Evolutionary conservation across 2,329 filamentous ascomycete genomes (phyloP), one percentile per base, ranked within the genome.

Genomic region (Fusarium burgessii): DNA sequence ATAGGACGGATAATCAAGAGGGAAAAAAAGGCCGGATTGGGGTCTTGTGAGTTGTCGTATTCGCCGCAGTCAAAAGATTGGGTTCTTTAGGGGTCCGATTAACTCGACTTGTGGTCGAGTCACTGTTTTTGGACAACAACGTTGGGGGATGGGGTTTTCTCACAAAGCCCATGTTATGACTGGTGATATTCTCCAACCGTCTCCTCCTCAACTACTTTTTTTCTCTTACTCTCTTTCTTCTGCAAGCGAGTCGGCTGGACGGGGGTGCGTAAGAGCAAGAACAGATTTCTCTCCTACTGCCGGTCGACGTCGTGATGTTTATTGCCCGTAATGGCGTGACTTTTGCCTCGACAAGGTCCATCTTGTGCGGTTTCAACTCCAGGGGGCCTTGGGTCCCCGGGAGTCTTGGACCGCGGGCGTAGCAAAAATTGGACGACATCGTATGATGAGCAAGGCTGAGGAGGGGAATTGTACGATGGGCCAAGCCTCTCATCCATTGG

Each of bases 401-500:
- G 58, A 73, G 58, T 70, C 55, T 49, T 60, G 67, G 70, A 66
- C 70, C 73, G 73, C 74, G 74, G 74, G 73, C 73, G 73, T 74
- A 76, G 66, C 72, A 73, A 68, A 75, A 74, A 74, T 71, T 75
- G 73, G 68, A 54, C 68, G 71, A 78, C 74, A 80, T 81, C 80
- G 79, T 81, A 81, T 80, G 79, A 81, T 81, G 73, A 58, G 63
- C 79, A 68, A 81, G 79, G 79, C 80, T 81, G 74, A 62, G 70
- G 75, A 78, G 77, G 77, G 76, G 75, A 77, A 77, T 77, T 75
- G 75, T 74, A 77, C 75, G 75, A 77, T 77, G 63, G 66, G 66
- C 66, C 74, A 74, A 76, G 72, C 61, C 67, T 40, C 52, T 42
- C 49, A 23, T 54, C 67, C 29, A 76, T 76, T 76, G 74, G 74